Base-by-base conservation (phyloP, 495 filamentous ascomycete genomes). In the Platismatia glauca region DNA sequence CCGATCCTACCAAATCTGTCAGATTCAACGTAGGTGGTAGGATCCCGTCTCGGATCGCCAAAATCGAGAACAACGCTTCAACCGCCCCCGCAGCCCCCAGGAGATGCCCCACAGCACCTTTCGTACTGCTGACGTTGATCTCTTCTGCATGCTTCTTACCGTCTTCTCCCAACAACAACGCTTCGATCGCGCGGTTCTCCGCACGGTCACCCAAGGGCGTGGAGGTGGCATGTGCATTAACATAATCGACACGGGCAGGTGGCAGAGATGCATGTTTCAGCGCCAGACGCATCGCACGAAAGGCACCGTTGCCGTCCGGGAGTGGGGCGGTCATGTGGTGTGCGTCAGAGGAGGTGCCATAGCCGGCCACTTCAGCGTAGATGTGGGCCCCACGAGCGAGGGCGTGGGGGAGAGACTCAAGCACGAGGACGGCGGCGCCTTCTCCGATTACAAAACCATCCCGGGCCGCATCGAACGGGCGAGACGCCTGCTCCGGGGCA, bases 201-300 rank as follows among this genome's bases (percentile, higher is more conserved):
- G 93, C 94, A 3, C 82, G 81, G 75, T 98, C 94, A 0, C 94
- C 94, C 6, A 96, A 79, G 13, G 77, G 66, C 1, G 94, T 98
- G 11, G 86, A 89, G 1, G 94, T 97, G 6, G 91, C 94, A 73
- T 98, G 94, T 3, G 94, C 94, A 71, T 97, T 98, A 69, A 98
- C 81, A 72, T 98, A 98, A 69, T 92, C 91, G 0, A 98, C 87
- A 37, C 82, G 75, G 2, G 67, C 70, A 9, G 94, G 92, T 63
- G 75, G 76, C 3, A 95, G 63, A 7, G 77, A 74, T 2, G 91
- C 91, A 71, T 91, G 82, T 66, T 80, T 83, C 62, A 98, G 73
- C 7, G 92, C 90, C 65, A 84, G 83, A 68, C 83, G 88, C 94
- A 97, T 98, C 8, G 91, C 88, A 57, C 89, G 75, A 18, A 81